Percentiles rank a stretch among this genome's conserved stretches.
Evolutionary conservation across 805 yeast species (phyloP).

Genomic region (Starmerella vaccinii): DNA sequence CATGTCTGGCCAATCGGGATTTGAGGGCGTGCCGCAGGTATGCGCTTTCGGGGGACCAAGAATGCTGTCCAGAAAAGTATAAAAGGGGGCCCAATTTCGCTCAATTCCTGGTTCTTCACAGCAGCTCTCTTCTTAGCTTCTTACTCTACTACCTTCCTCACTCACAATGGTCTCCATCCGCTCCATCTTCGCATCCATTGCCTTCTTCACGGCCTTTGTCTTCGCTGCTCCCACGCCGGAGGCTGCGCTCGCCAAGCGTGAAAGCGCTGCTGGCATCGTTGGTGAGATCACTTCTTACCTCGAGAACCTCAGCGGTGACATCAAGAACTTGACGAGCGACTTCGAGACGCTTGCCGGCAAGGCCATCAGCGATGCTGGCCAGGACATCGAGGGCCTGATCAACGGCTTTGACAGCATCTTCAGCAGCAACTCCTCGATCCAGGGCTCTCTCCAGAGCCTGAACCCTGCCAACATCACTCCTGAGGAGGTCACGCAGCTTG

Average conservation of each 20-base stretch:
- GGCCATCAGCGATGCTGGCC: neutral
- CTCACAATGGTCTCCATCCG: neutral
- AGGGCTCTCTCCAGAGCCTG: neutral
- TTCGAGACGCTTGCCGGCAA: neutral
- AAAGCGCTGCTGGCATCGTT: neutral
- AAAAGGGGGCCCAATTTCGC: neutral
- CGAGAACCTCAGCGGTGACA: neutral
- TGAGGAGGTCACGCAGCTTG: neutral
- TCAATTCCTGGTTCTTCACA: neutral
- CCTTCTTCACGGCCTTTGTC: neutral
- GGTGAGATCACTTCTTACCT: neutral
- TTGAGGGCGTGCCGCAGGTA: neutral
- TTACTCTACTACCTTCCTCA: neutral
- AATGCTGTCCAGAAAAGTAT: neutral
- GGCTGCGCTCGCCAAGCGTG: neutral
- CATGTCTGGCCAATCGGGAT: neutral
- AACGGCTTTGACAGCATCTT: neutral
- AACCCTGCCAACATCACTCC: constrained; percentile 1
- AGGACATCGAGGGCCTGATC: neutral
- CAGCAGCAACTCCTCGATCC: neutral
- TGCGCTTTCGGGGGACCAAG: neutral
- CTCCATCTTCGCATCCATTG: neutral
- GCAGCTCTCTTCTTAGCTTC: neutral
- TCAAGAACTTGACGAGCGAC: neutral
- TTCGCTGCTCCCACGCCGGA: neutral